phyloP scores from a whole-genome alignment of 805 yeast species.

The Yamadazyma olivae region DNA sequence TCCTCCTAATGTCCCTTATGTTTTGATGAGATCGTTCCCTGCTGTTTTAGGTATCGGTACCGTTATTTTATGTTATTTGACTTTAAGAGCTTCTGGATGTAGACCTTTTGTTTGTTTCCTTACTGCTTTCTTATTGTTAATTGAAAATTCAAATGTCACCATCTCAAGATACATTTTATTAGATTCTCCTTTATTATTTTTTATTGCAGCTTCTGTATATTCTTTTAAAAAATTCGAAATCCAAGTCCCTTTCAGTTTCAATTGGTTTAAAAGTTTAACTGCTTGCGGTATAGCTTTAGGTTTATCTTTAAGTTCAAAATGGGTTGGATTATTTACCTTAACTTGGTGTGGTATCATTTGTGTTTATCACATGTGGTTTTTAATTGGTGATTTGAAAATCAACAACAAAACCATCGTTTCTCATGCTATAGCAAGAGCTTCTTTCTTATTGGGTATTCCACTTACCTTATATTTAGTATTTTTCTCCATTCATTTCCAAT shows the following conservation, averaged over 20 bases:
- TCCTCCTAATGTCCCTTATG: conserved; percentile 62
- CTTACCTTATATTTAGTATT: conserved; percentile 49
- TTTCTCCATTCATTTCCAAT: conserved; percentile 62
- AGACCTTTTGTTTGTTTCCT: conserved; percentile 59
- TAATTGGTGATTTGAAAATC: conserved; percentile 65
- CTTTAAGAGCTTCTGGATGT: conserved; percentile 70
- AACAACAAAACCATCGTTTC: conserved; percentile 39
- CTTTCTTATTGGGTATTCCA: conserved; percentile 58
- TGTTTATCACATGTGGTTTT: conserved; percentile 63
- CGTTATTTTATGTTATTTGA: conserved; percentile 60
- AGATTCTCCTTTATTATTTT: conserved; percentile 74
- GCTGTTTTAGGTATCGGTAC: conserved; percentile 69
- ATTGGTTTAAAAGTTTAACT: conserved; percentile 58
- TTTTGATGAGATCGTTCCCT: conserved; percentile 66
- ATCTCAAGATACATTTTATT: conserved; percentile 72
- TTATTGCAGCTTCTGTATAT: conserved; percentile 69
- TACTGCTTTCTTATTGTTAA: conserved; percentile 52
- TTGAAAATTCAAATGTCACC: conserved; percentile 70
- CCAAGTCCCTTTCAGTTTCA: conserved; percentile 55
- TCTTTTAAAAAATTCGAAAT: conserved; percentile 65
- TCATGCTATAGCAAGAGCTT: conserved; percentile 52
- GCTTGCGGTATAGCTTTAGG: conserved; percentile 73
- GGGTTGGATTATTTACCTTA: conserved; percentile 82
- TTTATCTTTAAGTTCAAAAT: conserved; percentile 68
- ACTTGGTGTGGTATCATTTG: conserved; percentile 73